phyloP scores from a whole-genome alignment of 1,139 yeast species.

The Arxiozyma telluris region DNA sequence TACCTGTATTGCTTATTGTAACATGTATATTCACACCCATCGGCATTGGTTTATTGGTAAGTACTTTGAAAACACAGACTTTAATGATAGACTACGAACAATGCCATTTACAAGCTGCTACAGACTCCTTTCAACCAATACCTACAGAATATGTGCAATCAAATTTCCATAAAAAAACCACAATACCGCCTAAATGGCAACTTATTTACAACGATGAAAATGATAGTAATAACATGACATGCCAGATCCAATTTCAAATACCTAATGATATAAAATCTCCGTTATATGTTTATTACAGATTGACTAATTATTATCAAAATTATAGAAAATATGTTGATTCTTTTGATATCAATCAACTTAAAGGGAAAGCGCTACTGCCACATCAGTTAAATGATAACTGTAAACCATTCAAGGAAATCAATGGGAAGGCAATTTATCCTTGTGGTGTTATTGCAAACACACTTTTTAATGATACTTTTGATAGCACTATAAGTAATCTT shows the following conservation, averaged over 20 bases:
- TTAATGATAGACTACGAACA: constrained; percentile 49
- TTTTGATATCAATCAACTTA: constrained; percentile 54
- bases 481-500: constrained; percentile 26
- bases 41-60: constrained; percentile 56
- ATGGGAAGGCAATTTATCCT: constrained; percentile 59
- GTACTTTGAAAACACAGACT: constrained; percentile 52
- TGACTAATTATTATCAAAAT: constrained; percentile 69
- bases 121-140: constrained; percentile 34
- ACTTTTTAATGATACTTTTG: constrained; percentile 74
- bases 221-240: constrained; percentile 29
- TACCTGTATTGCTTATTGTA: constrained; percentile 52
- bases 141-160: constrained; percentile 44
- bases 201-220: constrained; percentile 33
- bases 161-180: constrained; percentile 41
- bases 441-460: constrained; percentile 96
- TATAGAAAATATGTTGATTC: constrained; percentile 71
- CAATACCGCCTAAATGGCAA: constrained; percentile 48
- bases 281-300: constrained; percentile 53
- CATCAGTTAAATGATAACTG: constrained; percentile 48
- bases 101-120: constrained; percentile 40
- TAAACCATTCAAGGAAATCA: constrained; percentile 60
- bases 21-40: constrained; percentile 64
- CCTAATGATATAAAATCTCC: constrained; percentile 54
- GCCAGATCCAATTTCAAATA: constrained; percentile 49
- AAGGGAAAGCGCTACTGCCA: constrained; percentile 48